Evolutionary conservation across 192 early-diverging fungal species (phyloP), one percentile per base, ranked within the genome.

Genomic region (Kickxella alabastrina): DNA sequence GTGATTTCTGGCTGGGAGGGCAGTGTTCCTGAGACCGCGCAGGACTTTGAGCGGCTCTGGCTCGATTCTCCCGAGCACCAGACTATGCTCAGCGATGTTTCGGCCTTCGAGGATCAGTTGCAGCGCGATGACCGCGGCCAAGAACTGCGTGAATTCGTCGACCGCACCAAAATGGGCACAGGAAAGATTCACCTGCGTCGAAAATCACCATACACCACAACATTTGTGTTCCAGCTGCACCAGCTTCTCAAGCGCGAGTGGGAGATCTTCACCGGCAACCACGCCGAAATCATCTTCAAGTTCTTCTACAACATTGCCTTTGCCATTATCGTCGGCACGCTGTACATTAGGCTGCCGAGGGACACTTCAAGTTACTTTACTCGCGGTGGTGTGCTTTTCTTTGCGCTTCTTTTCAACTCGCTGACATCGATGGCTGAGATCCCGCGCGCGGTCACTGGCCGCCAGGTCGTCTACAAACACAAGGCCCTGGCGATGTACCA

Each of bases 381-480:
- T 22, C 61, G 78, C 35, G 37, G 76, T 31, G 38, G 68, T 62
- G 49, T 76, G 52, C 17, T 74, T 60, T 58, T 68, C 28, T 85
- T 85, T 49, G 77, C 73, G 42, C 70, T 87, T 9, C 50, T 87
- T 37, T 85, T 87, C 70, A 84, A 83, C 52, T 77, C 84, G 32
- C 75, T 87, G 35, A 82, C 83, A 21, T 79, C 86, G 19, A 75
- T 85, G 39, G 67, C 86, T 3, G 82, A 85, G 49, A 67, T 92
- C 12, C 83, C 88, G n/a, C 63, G 74, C 34, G 79, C 84, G 27
- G 75, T 90, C 35, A 70, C 78, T 18, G 85, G 86, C 32, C 84
- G 90, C 21, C 74, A 81, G n/a, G 79, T 89, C 22, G 59, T 87
- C 15, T 82, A 87, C 65, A 92, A 92, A 54, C 90, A 92, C 66